Conservation (phyloP, 2,329 filamentous ascomycete species). For the Diaporthe citriasiana region DNA sequence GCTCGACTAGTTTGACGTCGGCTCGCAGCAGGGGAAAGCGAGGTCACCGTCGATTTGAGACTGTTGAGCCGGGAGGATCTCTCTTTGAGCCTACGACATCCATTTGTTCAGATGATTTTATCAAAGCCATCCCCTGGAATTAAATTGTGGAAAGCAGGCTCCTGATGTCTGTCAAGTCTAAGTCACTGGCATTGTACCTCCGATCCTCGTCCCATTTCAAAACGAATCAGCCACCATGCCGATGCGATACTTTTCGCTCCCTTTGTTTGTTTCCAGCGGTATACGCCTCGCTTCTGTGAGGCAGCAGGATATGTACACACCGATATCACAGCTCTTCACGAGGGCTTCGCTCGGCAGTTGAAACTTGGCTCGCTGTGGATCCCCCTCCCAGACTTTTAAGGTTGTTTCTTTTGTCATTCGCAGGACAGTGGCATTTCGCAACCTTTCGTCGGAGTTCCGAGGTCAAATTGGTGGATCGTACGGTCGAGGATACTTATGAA, state of each 20-base stretch:
- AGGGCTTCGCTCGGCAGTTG: background rate
- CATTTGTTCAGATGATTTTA: background rate
- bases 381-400: background rate
- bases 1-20: background rate
- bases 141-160: too few relatives aligned
- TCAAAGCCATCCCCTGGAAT: background rate
- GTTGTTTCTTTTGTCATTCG: background rate
- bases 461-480: too few relatives aligned
- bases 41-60: background rate
- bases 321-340: background rate
- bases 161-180: background rate
- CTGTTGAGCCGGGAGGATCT: background rate
- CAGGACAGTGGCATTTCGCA: background rate
- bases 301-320: background rate
- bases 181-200: background rate
- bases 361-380: background rate
- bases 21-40: background rate
- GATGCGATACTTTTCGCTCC: background rate
- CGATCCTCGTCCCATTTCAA: background rate
- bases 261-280: background rate
- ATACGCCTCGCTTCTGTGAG: background rate
- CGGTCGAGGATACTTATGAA: background rate
- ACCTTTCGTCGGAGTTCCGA: background rate
- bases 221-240: background rate
- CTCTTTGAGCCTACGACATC: background rate